These are phyloP conservation scores for Centrapalus pauciflorus DNA, from an alignment of 129 eudicot species.

Conservation along the genomic window DNA sequence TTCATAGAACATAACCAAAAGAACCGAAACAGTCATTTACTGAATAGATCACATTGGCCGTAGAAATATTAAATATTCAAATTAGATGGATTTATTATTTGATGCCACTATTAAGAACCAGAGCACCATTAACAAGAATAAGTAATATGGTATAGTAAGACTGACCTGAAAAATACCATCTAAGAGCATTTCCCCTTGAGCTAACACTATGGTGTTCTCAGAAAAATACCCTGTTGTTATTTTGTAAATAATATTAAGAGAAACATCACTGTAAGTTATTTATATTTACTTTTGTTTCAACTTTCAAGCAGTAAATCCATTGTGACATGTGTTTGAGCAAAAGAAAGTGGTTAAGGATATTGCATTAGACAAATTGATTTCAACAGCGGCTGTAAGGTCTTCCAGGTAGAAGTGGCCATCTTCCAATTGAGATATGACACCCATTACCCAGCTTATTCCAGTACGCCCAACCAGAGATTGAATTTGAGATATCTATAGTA, in stretches of 20 bases:
- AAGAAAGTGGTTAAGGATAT: slow-evolving; percentile 59
- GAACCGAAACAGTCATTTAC: too few species aligned
- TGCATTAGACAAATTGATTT: slow-evolving; percentile 79
- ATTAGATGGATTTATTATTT: neutral
- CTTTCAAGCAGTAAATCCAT: neutral
- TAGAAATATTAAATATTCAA: neutral
- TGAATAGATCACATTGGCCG: too few species aligned
- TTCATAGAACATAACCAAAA: too few species aligned
- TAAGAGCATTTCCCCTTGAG: slow-evolving; percentile 90
- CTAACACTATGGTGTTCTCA: slow-evolving; percentile 91
- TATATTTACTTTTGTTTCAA: neutral
- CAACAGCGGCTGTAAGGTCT: slow-evolving; percentile 91
- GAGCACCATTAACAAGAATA: neutral
- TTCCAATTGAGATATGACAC: slow-evolving; percentile 95
- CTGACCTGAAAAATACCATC: slow-evolving; percentile 83
- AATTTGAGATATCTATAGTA: slow-evolving; percentile 70
- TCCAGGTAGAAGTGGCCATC: slow-evolving; percentile 96
- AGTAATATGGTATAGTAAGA: neutral
- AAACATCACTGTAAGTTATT: neutral
- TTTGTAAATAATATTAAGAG: slow-evolving; percentile 67
- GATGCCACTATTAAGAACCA: slow-evolving; percentile 3
- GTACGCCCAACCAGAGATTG: slow-evolving; percentile 82
- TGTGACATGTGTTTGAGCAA: neutral
- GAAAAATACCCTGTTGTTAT: slow-evolving; percentile 85
- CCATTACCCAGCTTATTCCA: slow-evolving; percentile 92